Evolutionary conservation across 1,139 yeast species (phyloP).

Genomic region (Wickerhamomyces sp.): DNA sequence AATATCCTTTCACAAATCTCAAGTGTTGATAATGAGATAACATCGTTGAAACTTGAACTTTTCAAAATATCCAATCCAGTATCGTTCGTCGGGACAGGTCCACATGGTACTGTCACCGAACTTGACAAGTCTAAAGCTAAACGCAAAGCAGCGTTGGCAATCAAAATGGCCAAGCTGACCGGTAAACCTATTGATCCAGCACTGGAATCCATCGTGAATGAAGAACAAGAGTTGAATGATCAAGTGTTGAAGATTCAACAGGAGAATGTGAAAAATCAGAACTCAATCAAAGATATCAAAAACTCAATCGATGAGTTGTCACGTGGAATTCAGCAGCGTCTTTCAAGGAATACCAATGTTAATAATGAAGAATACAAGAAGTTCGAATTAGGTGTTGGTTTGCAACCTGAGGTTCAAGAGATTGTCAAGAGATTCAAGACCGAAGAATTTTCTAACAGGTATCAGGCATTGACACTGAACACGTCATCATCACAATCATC

Average conservation of each 20-base stretch:
- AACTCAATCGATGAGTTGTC: slow-evolving; percentile 68
- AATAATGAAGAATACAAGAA: slow-evolving; percentile 47
- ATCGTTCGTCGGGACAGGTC: slow-evolving; percentile 74
- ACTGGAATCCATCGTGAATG: slow-evolving; percentile 43
- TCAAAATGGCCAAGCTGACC: slow-evolving; percentile 88
- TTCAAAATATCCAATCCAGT: slow-evolving; percentile 64
- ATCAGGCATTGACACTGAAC: slow-evolving; percentile 4
- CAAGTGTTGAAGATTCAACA: slow-evolving; percentile 49
- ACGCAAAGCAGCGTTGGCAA: slow-evolving; percentile 69
- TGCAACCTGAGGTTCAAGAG: slow-evolving; percentile 58
- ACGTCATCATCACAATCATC: slow-evolving; percentile 10
- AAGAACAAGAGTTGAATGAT: slow-evolving; percentile 52
- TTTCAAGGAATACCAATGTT: slow-evolving; percentile 37
- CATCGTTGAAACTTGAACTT: slow-evolving; percentile 60
- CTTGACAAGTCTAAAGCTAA: slow-evolving; percentile 73
- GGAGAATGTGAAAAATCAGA: slow-evolving; percentile 52
- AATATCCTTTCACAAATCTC: slow-evolving; percentile 56
- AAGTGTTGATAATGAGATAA: slow-evolving; percentile 60
- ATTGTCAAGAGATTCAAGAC: slow-evolving; percentile 54
- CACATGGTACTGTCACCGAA: slow-evolving; percentile 79
- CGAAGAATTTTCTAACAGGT: slow-evolving; percentile 12
- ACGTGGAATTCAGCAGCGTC: slow-evolving; percentile 50
- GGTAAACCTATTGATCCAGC: slow-evolving; percentile 57
- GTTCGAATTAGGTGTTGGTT: slow-evolving; percentile 86
- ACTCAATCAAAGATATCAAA: slow-evolving; percentile 67